Evolutionary conservation across 805 yeast species (phyloP).

Genomic region (Cyberlindnera xishuangbannaensis): DNA sequence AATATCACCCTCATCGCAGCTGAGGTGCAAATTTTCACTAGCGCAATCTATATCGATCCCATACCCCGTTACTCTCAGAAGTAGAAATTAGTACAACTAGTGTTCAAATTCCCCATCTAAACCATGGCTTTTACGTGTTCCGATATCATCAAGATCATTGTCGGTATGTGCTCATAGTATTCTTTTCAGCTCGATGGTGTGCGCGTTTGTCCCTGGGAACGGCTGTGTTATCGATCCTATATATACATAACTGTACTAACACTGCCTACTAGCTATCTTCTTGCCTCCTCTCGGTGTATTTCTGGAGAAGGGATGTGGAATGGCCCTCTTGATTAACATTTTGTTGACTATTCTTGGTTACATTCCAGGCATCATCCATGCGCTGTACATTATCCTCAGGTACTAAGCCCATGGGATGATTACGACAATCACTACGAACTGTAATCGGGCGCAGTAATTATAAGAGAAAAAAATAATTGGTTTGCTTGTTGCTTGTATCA

Average conservation of each 20-base stretch:
- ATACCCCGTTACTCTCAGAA: neutral
- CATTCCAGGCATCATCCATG: constrained; percentile 66
- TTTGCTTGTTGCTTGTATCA: no score
- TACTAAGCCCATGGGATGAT: no score
- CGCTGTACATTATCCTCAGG: constrained; percentile 43
- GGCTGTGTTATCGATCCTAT: no score
- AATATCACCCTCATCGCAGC: no score
- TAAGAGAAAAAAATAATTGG: no score
- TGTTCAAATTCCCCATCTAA: neutral
- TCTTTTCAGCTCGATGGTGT: no score
- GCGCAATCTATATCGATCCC: neutral
- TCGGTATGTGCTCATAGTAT: constrained; percentile 26
- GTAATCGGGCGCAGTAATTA: no score
- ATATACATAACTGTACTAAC: constrained; percentile 1
- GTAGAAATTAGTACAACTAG: neutral
- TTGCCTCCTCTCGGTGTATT: constrained; percentile 57
- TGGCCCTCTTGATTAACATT: constrained; percentile 37
- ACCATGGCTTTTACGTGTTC: constrained; percentile 43
- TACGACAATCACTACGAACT: no score
- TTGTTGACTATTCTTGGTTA: constrained; percentile 62
- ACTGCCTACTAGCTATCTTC: constrained; percentile 32
- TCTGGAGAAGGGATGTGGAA: constrained; percentile 43
- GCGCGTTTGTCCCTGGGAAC: no score
- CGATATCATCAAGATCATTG: constrained; percentile 41
- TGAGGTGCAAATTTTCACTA: no score